Base-by-base conservation (phyloP, 768 basidiomycete species). In the Boletus sp. region DNA sequence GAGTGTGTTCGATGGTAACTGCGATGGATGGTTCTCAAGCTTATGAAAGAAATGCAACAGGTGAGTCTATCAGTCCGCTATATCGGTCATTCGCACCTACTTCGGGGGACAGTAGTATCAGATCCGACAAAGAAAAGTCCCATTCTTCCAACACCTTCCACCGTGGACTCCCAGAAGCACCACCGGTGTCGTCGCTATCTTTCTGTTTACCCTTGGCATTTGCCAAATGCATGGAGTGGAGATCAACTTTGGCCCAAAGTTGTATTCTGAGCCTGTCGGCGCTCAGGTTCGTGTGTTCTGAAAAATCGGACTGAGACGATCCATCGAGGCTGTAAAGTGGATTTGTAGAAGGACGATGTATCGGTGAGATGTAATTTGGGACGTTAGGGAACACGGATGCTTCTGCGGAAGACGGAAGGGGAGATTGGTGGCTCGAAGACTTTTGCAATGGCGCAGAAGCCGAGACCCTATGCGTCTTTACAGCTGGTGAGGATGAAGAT, bases 281-380 rank as follows among this genome's bases (percentile, higher is more conserved):
- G 59, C 80, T 80, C n/a, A 80, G 68, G 64, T 89, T 77, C 2
- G 79, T 77, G 73, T 79, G 81, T 17, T 75, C 70, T 0, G 81
- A 76, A 64, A 87, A 86, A 48, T 86, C 84, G 29, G 70, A 71
- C 33, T 75, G 69, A 6, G 79, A 75, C 14, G 66, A 73, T 7
- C 78, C 68, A 64, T 94, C 85, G 17, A 90, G 73, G 1, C 77
- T 53, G 63, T 93, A 96, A 24, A 76, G 71, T 1, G 94, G 94
- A 68, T 93, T 90, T 1, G 89, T 94, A 1, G 94, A 95, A 5
- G 92, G 89, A 24, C 76, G 79, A 68, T 94, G 93, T 48, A 91
- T 78, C 0, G 83, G 79, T 2, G 94, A 96, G 47, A 93, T 79
- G 69, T 86, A 94, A 65, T 90, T 82, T 3, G 90, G 84, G 10